Conservation (phyloP, 495 filamentous ascomycete species). For the Tuber borchii region DNA sequence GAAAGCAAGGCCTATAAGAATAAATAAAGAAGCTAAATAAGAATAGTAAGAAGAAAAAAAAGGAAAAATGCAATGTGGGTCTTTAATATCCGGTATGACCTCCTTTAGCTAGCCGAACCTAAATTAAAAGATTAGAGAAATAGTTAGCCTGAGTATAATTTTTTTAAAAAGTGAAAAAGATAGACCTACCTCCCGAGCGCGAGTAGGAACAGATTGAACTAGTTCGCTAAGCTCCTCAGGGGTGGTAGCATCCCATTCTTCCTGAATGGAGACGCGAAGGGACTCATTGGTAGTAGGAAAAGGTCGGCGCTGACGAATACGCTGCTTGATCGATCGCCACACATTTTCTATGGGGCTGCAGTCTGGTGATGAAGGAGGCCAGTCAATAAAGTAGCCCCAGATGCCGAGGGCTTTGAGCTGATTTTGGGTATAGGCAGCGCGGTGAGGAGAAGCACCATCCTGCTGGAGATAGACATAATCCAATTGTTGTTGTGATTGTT, state of each 20-base stretch:
- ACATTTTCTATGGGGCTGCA: slow-evolving; percentile 13
- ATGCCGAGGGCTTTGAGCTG: not conserved
- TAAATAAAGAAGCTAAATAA: too few relatives aligned
- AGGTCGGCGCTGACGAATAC: not conserved
- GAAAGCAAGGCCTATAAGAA: too few relatives aligned
- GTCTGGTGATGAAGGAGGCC: not conserved
- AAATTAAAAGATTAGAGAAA: not conserved
- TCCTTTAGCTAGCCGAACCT: not conserved
- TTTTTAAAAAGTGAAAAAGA: not conserved
- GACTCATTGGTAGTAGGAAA: not conserved
- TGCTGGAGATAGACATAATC: slow-evolving; percentile 7
- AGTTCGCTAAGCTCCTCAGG: not conserved
- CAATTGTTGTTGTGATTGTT: not conserved
- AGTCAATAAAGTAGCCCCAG: not conserved
- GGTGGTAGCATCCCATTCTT: slow-evolving; percentile 13
- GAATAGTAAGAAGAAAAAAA: not conserved
- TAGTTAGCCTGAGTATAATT: not conserved
- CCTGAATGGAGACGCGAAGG: slow-evolving; percentile 1
- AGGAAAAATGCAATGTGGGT: not conserved
- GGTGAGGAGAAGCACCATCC: not conserved
- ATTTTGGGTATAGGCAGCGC: not conserved
- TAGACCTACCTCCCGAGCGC: not conserved
- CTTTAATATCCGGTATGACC: not conserved
- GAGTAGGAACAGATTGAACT: not conserved
- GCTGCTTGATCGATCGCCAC: not conserved